Evolutionary conservation across 768 basidiomycete genomes (phyloP).

Genomic region (Mycena capillaripes): DNA sequence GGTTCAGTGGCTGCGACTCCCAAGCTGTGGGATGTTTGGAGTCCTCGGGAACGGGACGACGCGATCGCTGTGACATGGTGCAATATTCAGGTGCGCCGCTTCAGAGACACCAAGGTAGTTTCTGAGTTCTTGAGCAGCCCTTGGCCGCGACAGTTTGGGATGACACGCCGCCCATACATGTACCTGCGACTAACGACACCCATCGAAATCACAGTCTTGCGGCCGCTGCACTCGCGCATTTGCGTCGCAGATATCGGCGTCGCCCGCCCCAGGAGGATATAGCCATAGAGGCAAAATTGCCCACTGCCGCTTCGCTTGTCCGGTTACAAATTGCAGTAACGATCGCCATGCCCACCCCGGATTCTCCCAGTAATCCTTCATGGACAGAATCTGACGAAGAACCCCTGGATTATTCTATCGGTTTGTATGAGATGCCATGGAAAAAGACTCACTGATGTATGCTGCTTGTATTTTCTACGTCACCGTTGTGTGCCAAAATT

Average conservation of each 20-base stretch:
- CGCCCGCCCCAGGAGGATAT: constrained; percentile 12
- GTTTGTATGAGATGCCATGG: constrained; percentile 53
- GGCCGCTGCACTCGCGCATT: constrained; percentile 13
- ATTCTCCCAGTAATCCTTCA: constrained; percentile 18
- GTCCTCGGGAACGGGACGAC: constrained; percentile 12
- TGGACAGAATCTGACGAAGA: constrained; percentile 26
- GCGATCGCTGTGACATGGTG: constrained; percentile 10
- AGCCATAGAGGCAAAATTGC: constrained; percentile 23
- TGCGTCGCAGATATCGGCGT: constrained; percentile 25
- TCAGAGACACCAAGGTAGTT: not conserved
- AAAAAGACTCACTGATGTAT: constrained; percentile 34
- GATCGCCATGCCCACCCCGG: constrained; percentile 56
- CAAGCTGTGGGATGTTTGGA: constrained; percentile 61
- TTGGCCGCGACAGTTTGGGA: constrained; percentile 25
- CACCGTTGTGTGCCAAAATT: constrained; percentile 10
- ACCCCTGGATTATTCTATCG: constrained; percentile 48
- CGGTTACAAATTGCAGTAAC: constrained; percentile 55
- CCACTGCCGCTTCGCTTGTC: not conserved
- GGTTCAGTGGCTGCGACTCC: constrained; percentile 50
- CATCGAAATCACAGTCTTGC: constrained; percentile 2
- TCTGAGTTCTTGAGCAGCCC: constrained; percentile 10
- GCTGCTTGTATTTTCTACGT: not conserved
- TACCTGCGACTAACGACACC: not conserved
- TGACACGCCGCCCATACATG: not conserved
- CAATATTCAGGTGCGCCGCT: constrained; percentile 16